Evolutionary conservation across 2,329 filamentous ascomycete species (phyloP).

Genomic region (Rhynchosporium agropyri): DNA sequence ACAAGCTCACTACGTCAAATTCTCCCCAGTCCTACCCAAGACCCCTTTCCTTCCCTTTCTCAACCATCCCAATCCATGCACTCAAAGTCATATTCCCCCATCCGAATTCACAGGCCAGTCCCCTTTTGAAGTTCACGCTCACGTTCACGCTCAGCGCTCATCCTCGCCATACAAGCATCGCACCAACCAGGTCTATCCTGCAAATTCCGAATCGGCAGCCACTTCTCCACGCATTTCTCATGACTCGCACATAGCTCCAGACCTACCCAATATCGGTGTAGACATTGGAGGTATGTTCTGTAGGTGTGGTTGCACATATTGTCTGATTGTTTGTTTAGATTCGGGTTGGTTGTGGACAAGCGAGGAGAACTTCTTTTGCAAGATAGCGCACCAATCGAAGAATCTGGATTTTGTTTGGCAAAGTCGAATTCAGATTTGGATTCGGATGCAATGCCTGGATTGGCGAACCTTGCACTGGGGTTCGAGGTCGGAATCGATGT

Average conservation of each 20-base stretch:
- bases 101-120: too few species aligned
- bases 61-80: too few species aligned
- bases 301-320: constrained; percentile 2
- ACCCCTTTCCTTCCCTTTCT: too few species aligned
- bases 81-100: too few species aligned
- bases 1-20: too few species aligned
- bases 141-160: neutral
- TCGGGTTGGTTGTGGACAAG: neutral
- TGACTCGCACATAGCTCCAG: neutral
- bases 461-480: too few species aligned
- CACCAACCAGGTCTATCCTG: constrained; percentile 9
- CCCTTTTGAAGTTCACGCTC: too few species aligned
- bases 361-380: neutral
- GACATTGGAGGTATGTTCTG: constrained; percentile 4
- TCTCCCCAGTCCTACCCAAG: too few species aligned
- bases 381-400: neutral
- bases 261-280: neutral
- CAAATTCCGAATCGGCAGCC: constrained; percentile 8
- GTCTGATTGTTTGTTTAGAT: neutral
- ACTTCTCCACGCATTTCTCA: constrained; percentile 5
- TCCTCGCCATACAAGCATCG: neutral
- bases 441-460: too few species aligned
- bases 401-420: neutral
- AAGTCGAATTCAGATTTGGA: neutral
- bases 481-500: too few species aligned